A percentile compares a stretch with the other conserved stretches of the same genome.
Conservation (phyloP, 1,139 yeast genomes). For the Scheffersomyces cryptocercus region DNA sequence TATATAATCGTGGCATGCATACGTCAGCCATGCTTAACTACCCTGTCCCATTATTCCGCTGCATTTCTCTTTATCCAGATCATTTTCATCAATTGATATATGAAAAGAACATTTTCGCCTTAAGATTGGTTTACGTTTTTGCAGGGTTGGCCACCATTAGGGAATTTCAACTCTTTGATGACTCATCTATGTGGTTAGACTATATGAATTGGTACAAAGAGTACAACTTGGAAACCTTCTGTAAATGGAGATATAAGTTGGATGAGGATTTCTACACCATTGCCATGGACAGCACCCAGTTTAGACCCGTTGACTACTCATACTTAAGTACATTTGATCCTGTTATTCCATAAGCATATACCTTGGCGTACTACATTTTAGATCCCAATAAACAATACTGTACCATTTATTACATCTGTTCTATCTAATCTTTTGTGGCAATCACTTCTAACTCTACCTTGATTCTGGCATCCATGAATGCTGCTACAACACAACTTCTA, state of each 20-base stretch:
- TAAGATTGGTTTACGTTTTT: slow-evolving; percentile 26
- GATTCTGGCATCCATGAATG: slow-evolving; percentile 37
- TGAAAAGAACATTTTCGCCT: slow-evolving; percentile 21
- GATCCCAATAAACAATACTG: too few species aligned
- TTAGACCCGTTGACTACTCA: slow-evolving; percentile 3
- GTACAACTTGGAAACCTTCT: slow-evolving; percentile 10
- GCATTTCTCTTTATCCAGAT: slow-evolving; percentile 22
- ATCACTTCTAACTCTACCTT: slow-evolving; percentile 39
- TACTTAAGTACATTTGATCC: slow-evolving; percentile 8
- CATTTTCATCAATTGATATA: slow-evolving; percentile 21
- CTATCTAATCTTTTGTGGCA: slow-evolving; percentile 26
- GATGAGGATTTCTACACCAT: slow-evolving; percentile 16
- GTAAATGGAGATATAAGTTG: slow-evolving; percentile 15
- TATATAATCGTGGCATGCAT: slow-evolving; percentile 14
- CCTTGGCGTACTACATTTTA: too few species aligned
- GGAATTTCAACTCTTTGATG: slow-evolving; percentile 21
- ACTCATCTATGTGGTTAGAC: slow-evolving; percentile 28
- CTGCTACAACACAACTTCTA: slow-evolving; percentile 48
- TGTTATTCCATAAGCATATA: neutral
- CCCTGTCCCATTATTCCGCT: slow-evolving; percentile 29
- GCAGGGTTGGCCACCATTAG: slow-evolving; percentile 19
- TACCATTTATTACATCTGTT: too few species aligned
- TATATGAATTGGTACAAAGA: slow-evolving; percentile 25
- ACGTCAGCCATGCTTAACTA: slow-evolving; percentile 16
- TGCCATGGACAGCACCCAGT: slow-evolving; percentile 2